Base-by-base conservation (phyloP, 169 alveolate species). In the Amoebophrya sp. region DNA sequence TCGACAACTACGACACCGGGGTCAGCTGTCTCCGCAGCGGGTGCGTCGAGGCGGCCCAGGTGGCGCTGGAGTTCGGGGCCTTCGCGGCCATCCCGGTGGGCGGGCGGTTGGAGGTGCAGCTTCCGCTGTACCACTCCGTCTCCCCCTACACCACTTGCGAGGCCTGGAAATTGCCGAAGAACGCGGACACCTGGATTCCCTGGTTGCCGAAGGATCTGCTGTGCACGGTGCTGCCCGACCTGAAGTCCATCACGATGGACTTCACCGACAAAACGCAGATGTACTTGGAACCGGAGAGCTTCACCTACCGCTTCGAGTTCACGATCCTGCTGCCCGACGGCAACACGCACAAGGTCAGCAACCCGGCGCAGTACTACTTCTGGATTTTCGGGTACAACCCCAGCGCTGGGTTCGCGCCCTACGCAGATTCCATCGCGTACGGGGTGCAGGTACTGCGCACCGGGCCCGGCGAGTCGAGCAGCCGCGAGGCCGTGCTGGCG, bases 301-400 rank as follows among this genome's bases (percentile, higher is more conserved):
- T 25, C 83, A 25, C 1, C 38, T 66, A 66, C 35, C 83, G 83
- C 32, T 18, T 66, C 38, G 83, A 66, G 83, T 66, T 66, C 32
- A 66, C 83, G 35, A 25, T 66, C 10, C 83, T 66, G 83, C 32
- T 66, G 83, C 83, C 83, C 32, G 35, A 66, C 83, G 83, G 83
- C 7, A 18, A 25, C 35, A 2, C 32, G 12, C 83, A 66, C 83
- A 7, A 7, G 83, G 83, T 7, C 7, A 2, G 10, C 32, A 25
- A 66, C 83, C 32, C 18, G 29, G 29, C 83, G 35, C 7, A 7
- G 83, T 66, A 66, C 83, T 66, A 25, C 35, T 66, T 7, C 35
- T 66, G 83, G 83, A 25, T 66, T 7, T 66, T 66, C 32, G 83
- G 83, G 39, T 66, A 66, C 35, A 25, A 7, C 35, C 83, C 83